Percentiles rank a stretch among this genome's conserved stretches.
phyloP scores from a whole-genome alignment of 345 rosid genomes.

The Physaria fendleri region DNA sequence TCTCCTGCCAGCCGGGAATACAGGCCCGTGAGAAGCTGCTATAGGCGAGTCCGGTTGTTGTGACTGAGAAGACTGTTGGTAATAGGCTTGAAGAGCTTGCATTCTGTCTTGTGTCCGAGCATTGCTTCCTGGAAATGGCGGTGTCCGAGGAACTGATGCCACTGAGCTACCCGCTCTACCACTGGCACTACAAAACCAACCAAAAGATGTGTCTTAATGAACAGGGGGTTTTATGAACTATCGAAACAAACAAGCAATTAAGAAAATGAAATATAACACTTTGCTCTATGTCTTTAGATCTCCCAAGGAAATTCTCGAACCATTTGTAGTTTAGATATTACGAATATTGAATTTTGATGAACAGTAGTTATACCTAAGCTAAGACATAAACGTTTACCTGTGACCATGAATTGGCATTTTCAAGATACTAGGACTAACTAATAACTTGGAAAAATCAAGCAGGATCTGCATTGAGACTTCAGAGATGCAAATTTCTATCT shows the following conservation, averaged over 20 bases:
- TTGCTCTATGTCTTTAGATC: neutral
- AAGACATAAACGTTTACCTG: conserved; percentile 45
- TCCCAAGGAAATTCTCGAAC: neutral
- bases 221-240: no score
- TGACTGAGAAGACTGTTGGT: conserved; percentile 52
- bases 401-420: conserved; percentile 83
- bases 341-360: no score
- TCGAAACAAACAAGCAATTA: no score
- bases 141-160: conserved; percentile 49
- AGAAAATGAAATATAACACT: no score
- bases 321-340: neutral
- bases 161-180: conserved; percentile 70
- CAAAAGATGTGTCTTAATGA: no score
- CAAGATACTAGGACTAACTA: no score
- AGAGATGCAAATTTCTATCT: no score
- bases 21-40: conserved; percentile 51
- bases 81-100: conserved; percentile 93
- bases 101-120: conserved; percentile 81
- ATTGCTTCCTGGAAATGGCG: conserved; percentile 86
- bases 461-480: no score
- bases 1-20: conserved; percentile 46
- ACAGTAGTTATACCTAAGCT: neutral
- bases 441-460: no score
- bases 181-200: conserved; percentile 38
- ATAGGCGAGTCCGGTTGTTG: conserved; percentile 48